These are phyloP conservation scores for Phalaenopsis equestris DNA, from an alignment of 106 monocot genomes.

Conservation along the genomic window DNA sequence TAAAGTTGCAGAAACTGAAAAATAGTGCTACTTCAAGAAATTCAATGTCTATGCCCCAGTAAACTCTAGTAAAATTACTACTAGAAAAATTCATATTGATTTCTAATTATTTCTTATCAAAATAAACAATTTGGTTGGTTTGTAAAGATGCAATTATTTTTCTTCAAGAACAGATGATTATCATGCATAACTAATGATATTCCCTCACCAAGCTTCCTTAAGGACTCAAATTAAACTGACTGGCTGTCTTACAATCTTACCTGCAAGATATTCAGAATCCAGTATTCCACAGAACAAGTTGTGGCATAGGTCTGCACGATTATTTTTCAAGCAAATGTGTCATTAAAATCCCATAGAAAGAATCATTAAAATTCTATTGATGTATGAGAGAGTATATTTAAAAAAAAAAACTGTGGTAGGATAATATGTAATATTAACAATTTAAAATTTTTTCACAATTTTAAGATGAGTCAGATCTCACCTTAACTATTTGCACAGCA, in stretches of 20 bases:
- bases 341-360: background rate
- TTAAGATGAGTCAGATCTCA: constrained; percentile 4
- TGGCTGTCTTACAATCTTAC: constrained; percentile 15
- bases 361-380: background rate
- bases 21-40: no score
- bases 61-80: no score
- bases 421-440: background rate
- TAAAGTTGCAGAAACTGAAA: no score
- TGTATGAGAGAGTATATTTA: background rate
- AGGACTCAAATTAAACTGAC: background rate
- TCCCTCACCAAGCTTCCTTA: background rate
- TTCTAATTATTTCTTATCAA: background rate
- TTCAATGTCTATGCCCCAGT: no score
- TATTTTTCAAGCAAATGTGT: background rate
- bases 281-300: constrained; percentile 43
- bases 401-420: background rate
- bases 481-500: constrained; percentile 44
- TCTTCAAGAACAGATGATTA: background rate
- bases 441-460: background rate
- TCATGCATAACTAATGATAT: background rate
- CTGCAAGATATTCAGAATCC: constrained; percentile 45
- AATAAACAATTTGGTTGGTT: background rate
- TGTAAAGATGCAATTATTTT: background rate
- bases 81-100: no score
- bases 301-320: constrained; percentile 43